phyloP scores from a whole-genome alignment of 164 flowering plant species.

The Umbilicus rupestris region DNA sequence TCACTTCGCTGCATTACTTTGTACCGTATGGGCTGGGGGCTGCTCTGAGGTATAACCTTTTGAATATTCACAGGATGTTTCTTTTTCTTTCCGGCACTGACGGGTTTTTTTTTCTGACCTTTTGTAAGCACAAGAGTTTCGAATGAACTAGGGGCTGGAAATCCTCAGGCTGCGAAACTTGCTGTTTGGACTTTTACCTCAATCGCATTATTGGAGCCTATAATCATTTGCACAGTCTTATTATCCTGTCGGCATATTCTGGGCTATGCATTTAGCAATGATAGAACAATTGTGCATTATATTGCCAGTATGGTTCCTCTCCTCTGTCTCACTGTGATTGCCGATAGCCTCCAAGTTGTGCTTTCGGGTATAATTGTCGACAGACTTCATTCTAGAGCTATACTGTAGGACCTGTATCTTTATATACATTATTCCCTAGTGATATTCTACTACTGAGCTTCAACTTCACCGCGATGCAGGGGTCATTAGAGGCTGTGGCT shows the following conservation, averaged over 20 bases:
- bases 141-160: slow-evolving; percentile 83
- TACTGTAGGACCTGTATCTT: too few relatives aligned
- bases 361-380: slow-evolving; percentile 86
- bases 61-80: neutral
- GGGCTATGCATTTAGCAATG: slow-evolving; percentile 70
- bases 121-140: slow-evolving; percentile 69
- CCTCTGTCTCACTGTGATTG: slow-evolving; percentile 39
- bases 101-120: neutral
- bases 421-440: neutral
- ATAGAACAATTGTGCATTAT: slow-evolving; percentile 61
- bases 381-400: too few relatives aligned
- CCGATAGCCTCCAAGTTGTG: slow-evolving; percentile 60
- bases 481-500: slow-evolving; percentile 49
- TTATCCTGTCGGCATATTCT: slow-evolving; percentile 42
- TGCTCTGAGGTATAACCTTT: slow-evolving; percentile 54
- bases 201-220: slow-evolving; percentile 29
- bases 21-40: slow-evolving; percentile 71
- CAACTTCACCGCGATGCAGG: slow-evolving; percentile 18
- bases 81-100: neutral
- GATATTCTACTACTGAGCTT: too few relatives aligned
- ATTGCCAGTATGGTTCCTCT: slow-evolving; percentile 66
- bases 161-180: slow-evolving; percentile 45
- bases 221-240: slow-evolving; percentile 32
- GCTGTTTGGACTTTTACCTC: slow-evolving; percentile 37
- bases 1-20: slow-evolving; percentile 48